Percentiles rank a stretch among this genome's conserved stretches.
Evolutionary conservation across 176 grass and related monocot genomes (phyloP).

Genomic region (Cenchrus americanus): DNA sequence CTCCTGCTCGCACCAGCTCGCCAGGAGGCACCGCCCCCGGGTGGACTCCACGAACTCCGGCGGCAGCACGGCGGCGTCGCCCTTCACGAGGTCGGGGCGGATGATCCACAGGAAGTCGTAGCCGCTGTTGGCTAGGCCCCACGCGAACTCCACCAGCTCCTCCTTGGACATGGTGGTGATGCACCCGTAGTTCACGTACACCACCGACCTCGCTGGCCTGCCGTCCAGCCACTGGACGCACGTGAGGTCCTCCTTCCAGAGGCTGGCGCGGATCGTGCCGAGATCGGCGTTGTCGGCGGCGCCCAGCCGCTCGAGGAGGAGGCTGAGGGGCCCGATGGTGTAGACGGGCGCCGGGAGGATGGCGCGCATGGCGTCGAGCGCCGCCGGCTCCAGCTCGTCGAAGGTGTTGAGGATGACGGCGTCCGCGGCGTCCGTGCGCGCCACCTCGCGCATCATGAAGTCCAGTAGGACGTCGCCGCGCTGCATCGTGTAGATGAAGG

Average conservation of each 20-base stretch:
- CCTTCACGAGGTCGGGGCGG: conserved; percentile 50
- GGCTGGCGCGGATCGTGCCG: background rate
- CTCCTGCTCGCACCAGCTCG: conserved; percentile 44
- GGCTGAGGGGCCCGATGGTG: conserved; percentile 31
- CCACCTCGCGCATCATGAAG: conserved; percentile 35
- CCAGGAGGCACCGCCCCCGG: conserved; percentile 18
- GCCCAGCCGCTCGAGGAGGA: background rate
- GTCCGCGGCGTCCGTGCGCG: background rate
- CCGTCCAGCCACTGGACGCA: conserved; percentile 44
- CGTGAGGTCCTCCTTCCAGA: conserved; percentile 27
- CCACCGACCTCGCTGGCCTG: conserved; percentile 1
- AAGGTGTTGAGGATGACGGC: conserved; percentile 45
- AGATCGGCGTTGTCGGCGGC: background rate
- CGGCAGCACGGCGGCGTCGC: conserved; percentile 35
- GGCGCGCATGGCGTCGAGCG: conserved; percentile 26
- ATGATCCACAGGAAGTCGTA: conserved; percentile 63
- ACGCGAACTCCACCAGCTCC: conserved; percentile 66
- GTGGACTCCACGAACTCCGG: conserved; percentile 43
- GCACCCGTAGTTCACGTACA: conserved; percentile 49
- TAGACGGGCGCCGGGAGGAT: conserved; percentile 20
- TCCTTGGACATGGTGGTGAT: background rate
- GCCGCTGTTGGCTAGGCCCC: conserved; percentile 60
- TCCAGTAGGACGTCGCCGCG: conserved; percentile 28
- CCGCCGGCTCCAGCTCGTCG: conserved; percentile 29
- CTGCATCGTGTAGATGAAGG: conserved; percentile 31